Base-by-base conservation (phyloP, 2,329 filamentous ascomycete genomes). In the Truncatella angustata region DNA sequence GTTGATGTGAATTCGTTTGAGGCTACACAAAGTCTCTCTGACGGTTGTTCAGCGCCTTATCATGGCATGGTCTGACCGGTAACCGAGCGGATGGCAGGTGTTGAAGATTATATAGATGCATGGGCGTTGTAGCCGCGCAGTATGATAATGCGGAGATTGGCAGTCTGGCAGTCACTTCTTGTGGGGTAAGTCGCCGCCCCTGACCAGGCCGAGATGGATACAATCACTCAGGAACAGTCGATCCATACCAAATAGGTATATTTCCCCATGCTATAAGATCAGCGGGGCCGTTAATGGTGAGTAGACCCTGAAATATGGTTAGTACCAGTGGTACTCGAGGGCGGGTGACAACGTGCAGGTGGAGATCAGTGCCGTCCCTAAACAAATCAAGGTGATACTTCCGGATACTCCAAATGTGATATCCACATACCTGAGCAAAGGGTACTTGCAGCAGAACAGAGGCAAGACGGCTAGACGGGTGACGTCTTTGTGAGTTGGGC, bases 41-140 rank as follows among this genome's bases (percentile, higher is more conserved):
- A 32, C 14, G 14, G 7, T 32, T 9, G 28, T 14, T 14, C 7
- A 56, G 54, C 56, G 55, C 40, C 40, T 44, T 24, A 23, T 16
- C 40, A 16, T 44, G 40, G 24, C 21, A 21, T 23, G 54, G 58
- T 60, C 56, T 51, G 58, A 54, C 59, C 59, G 62, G 59, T 53
- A 51, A 53, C 61, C 65, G 63, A 64, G 57, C 59, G 57, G 14
- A 64, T 56, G 66, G 69, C 66, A 64, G 63, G 61, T 56, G 60
- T 64, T 62, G 65, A 66, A 66, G 60, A 64, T 63, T 73, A 73
- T 72, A 71, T 72, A 69, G 58, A 58, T 51, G 39, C 39, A 35
- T 45, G 67, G 63, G 56, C 57, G 57, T 60, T 67, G 62, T 62
- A 67, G 63, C 59, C 54, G 57, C 57, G 57, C 28, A 45, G 51